These are phyloP conservation scores for Nicotiana rustica DNA, from an alignment of 305 asterid genomes.

Conservation along the genomic window DNA sequence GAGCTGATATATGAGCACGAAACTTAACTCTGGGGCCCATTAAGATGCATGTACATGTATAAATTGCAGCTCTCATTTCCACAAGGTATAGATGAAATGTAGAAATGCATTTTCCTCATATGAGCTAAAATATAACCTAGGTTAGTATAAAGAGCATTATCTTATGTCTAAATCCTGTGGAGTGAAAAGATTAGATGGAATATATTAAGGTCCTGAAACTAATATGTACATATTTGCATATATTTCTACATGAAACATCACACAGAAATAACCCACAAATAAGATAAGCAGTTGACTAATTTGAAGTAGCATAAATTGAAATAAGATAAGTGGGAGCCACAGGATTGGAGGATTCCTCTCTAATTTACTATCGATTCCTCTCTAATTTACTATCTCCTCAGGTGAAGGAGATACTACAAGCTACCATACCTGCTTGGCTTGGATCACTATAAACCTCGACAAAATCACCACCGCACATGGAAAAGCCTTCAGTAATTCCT, in stretches of 20 bases:
- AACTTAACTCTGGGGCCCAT: neutral
- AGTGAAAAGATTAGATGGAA: neutral
- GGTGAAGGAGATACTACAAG: neutral
- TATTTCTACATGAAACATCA: slow-evolving; percentile 11
- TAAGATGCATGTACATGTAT: slow-evolving; percentile 14
- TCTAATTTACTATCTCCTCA: slow-evolving; percentile 13
- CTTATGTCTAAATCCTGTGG: neutral
- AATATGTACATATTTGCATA: neutral
- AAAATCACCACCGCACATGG: slow-evolving; percentile 99
- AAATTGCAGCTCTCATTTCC: slow-evolving; percentile 28
- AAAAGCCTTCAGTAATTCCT: slow-evolving; percentile 96
- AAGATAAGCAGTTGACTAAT: neutral
- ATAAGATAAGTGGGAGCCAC: neutral
- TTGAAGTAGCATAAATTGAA: neutral
- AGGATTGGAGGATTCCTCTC: neutral
- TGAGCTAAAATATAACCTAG: slow-evolving; percentile 12
- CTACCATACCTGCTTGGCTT: slow-evolving; percentile 75
- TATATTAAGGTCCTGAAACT: slow-evolving; percentile 1
- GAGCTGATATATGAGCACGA: neutral
- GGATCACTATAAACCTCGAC: slow-evolving; percentile 92
- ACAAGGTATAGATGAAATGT: slow-evolving; percentile 7
- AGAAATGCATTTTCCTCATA: neutral
- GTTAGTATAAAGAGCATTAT: slow-evolving; percentile 13
- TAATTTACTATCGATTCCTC: slow-evolving; percentile 8
- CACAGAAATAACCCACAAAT: neutral